A percentile compares a stretch with the other conserved stretches of the same genome.
Evolutionary conservation across 192 early-diverging fungal genomes (phyloP).

Genomic region (Umbelopsis vinacea): DNA sequence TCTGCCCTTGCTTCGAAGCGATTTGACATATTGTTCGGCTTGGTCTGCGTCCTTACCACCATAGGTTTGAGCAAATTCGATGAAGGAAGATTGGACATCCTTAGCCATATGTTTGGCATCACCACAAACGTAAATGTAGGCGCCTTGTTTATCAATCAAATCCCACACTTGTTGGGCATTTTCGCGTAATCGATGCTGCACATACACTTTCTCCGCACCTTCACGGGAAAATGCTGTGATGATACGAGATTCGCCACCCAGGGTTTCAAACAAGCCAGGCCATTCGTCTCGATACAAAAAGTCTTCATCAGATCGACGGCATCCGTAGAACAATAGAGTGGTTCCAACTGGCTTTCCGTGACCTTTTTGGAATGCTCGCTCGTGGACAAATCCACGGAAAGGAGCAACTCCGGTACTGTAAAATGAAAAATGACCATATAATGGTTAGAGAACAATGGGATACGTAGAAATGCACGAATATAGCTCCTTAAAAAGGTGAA

Average conservation of each 20-base stretch:
- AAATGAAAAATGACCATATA: neutral
- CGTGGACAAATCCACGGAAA: slow-evolving; percentile 94
- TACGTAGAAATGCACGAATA: neutral
- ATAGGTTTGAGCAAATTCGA: slow-evolving; percentile 69
- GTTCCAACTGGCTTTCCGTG: slow-evolving; percentile 75
- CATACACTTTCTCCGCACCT: slow-evolving; percentile 85
- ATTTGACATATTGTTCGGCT: slow-evolving; percentile 84
- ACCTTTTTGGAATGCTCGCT: slow-evolving; percentile 72
- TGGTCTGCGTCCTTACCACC: slow-evolving; percentile 71
- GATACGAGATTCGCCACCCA: slow-evolving; percentile 63
- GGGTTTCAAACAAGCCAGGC: slow-evolving; percentile 64
- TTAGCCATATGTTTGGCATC: slow-evolving; percentile 99
- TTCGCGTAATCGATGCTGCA: slow-evolving; percentile 87
- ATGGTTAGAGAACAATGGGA: neutral
- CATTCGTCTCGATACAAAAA: slow-evolving; percentile 91
- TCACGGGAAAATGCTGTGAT: slow-evolving; percentile 93
- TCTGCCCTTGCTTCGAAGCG: slow-evolving; percentile 78
- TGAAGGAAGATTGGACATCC: slow-evolving; percentile 80
- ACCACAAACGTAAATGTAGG: slow-evolving; percentile 92
- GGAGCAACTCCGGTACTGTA: slow-evolving; percentile 94
- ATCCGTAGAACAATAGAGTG: slow-evolving; percentile 94
- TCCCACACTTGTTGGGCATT: slow-evolving; percentile 80
- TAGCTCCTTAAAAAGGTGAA: neutral
- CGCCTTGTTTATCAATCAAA: slow-evolving; percentile 75
- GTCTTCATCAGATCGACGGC: slow-evolving; percentile 83